phyloP scores from a whole-genome alignment of 106 monocot genomes.

The Dioscorea alata region DNA sequence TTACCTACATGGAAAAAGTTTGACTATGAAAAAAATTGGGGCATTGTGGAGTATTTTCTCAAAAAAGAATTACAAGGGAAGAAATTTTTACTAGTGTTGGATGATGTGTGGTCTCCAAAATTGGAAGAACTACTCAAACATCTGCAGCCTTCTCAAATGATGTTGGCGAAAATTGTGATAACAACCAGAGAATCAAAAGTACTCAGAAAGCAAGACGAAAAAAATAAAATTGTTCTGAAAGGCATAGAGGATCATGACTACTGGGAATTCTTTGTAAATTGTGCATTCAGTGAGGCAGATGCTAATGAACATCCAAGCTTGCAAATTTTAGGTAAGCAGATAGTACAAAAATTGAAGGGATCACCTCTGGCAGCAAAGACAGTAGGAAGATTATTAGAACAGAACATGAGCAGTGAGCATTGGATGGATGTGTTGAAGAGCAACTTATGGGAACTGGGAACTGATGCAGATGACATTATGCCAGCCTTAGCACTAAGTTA shows the following conservation, averaged over 20 bases:
- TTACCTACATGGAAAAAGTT: no score
- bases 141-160: constrained; percentile 1
- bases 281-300: constrained; percentile 10
- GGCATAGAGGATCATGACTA: constrained; percentile 8
- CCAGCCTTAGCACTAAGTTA: constrained; percentile 14
- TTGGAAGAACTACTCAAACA: constrained; percentile 15
- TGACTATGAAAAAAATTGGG: not conserved
- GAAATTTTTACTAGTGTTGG: constrained; percentile 37
- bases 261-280: constrained; percentile 14
- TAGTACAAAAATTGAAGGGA: constrained; percentile 19
- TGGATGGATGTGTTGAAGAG: constrained; percentile 22
- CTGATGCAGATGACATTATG: constrained; percentile 9
- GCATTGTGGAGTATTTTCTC: constrained; percentile 9
- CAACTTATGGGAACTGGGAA: constrained; percentile 1
- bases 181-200: constrained; percentile 28
- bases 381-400: constrained; percentile 7
- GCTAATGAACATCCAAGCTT: constrained; percentile 1
- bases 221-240: not conserved
- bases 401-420: not conserved
- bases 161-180: constrained; percentile 23
- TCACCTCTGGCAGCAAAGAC: constrained; percentile 33
- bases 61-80: not conserved
- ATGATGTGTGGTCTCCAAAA: constrained; percentile 35
- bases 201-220: not conserved
- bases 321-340: constrained; percentile 10